Evolutionary conservation across 768 basidiomycete genomes (phyloP), one percentile per base, ranked within the genome.

Genomic region (Suillus lakei): DNA sequence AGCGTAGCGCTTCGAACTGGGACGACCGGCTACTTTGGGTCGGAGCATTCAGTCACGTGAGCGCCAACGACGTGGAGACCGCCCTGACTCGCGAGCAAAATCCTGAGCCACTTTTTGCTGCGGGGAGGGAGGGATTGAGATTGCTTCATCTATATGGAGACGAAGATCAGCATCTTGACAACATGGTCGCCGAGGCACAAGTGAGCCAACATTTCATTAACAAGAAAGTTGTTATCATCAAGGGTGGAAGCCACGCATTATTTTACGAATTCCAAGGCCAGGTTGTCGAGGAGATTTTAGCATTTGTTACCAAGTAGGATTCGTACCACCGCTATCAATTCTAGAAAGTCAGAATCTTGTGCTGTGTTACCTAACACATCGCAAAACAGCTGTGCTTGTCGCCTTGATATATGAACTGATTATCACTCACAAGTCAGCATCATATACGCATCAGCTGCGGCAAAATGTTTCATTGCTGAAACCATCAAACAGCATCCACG

Each of bases 221-320:
- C 18, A 54, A 32, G 50, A 51, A 18, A 30, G 53, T 54, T 21
- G 53, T 54, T 21, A 30, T 54, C 5, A 54, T 54, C 53, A 54
- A 54, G 53, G 30, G 53, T 32, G 53, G 53, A 32, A 12, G 53
- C 6, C 53, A 54, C 5, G 53, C 53, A 2, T 32, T 54, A n/a
- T 54, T 54, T 54, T 54, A 54, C 21, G 53, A 54, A 32, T 54
- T 32, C 30, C 53, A 54, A 54, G 12, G 18, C 10, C 53, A 54
- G 21, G 53, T 54, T 18, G 53, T 54, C 12, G 21, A 54, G 30
- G 53, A 54, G 32, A 21, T 54, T 3, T 5, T 54, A 13, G 53
- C 53, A 21, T 54, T 54, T 54, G 53, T 54, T 32, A 54, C 53
- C 5, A 6, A 32, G 30, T 54, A 54, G 53, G 2, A 10, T 53